phyloP scores from a whole-genome alignment of 78 protist genomes.

The Dictyostelium intermedium region DNA sequence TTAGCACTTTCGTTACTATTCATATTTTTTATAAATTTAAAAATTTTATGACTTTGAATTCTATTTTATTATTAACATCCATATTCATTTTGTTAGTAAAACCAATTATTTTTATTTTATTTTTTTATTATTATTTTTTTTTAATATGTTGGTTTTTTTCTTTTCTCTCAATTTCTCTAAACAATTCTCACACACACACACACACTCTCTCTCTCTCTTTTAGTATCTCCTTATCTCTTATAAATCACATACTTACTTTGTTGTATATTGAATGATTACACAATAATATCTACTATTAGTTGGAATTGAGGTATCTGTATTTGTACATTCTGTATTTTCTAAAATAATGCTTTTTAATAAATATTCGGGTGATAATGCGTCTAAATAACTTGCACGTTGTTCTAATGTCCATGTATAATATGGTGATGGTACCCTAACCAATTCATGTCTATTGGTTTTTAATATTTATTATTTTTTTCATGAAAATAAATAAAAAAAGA shows the following conservation, averaged over 20 bases:
- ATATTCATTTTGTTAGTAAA: background rate
- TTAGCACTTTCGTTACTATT: background rate
- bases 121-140: no score
- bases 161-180: no score
- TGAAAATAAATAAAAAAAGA: background rate
- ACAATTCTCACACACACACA: no score
- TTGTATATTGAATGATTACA: conserved; percentile 66
- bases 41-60: conserved; percentile 62
- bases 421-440: conserved; percentile 40
- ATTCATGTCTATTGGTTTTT: conserved; percentile 1
- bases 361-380: conserved; percentile 45
- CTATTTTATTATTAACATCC: background rate
- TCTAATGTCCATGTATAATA: conserved; percentile 56
- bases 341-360: conserved; percentile 68
- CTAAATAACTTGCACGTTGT: conserved; percentile 37
- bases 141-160: no score
- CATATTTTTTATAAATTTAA: conserved; percentile 40
- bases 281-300: conserved; percentile 70
- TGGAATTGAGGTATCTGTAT: conserved; percentile 23
- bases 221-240: no score
- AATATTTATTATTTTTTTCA: background rate
- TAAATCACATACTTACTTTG: conserved; percentile 33
- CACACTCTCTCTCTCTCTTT: background rate
- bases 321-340: conserved; percentile 67
- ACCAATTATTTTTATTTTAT: background rate